Evolutionary conservation across 2,329 filamentous ascomycete species (phyloP).

Genomic region (Blastomyces gilchristii): DNA sequence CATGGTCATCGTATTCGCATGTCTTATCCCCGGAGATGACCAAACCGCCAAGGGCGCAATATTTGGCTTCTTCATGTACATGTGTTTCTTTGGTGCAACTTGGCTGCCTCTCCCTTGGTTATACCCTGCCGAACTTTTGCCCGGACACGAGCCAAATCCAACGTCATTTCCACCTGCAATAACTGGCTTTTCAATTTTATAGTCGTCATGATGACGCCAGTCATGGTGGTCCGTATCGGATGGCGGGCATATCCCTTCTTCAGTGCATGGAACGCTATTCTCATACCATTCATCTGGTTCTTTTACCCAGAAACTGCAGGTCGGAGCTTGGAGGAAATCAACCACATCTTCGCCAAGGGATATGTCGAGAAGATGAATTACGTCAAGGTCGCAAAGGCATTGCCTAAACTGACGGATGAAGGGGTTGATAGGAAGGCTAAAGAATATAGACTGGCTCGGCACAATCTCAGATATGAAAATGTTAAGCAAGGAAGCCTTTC

Average conservation of each 20-base stretch:
- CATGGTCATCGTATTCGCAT: constrained; percentile 33
- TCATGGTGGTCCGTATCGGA: constrained; percentile 30
- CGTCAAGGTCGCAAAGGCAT: constrained; percentile 24
- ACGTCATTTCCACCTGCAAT: constrained; percentile 44
- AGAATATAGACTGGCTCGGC: not conserved
- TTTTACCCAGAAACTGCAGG: constrained; percentile 45
- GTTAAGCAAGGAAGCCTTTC: not conserved
- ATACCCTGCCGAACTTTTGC: constrained; percentile 43
- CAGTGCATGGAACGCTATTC: constrained; percentile 32
- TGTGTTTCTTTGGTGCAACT: constrained; percentile 57
- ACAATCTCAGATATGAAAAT: not conserved
- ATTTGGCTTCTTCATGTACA: constrained; percentile 59
- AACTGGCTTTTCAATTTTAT: constrained; percentile 51
- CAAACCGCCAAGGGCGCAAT: constrained; percentile 31
- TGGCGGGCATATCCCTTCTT: constrained; percentile 39
- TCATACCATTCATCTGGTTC: constrained; percentile 45
- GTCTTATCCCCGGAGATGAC: constrained; percentile 25
- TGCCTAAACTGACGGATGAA: constrained; percentile 28
- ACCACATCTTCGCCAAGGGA: constrained; percentile 38
- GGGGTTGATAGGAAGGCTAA: constrained; percentile 18
- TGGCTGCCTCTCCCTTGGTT: constrained; percentile 55
- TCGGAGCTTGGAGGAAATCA: constrained; percentile 36
- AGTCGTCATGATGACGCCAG: constrained; percentile 42
- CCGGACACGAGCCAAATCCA: constrained; percentile 47
- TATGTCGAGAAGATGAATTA: constrained; percentile 34